Evolutionary conservation across 805 yeast genomes (phyloP), one percentile per base, ranked within the genome.

Genomic region (Zygoascus ofunaensis): DNA sequence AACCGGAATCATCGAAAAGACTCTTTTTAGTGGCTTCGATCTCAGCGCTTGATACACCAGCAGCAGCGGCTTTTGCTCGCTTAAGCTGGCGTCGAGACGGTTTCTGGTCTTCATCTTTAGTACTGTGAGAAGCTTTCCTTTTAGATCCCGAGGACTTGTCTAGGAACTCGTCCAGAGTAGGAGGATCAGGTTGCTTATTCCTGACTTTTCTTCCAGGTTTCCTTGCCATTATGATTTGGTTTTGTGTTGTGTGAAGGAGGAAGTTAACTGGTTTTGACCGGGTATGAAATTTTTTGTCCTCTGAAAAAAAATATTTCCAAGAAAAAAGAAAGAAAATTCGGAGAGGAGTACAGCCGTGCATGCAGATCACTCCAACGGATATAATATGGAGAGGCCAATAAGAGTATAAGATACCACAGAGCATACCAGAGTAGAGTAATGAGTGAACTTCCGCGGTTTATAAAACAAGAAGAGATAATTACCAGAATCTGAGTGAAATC

Each of bases 121-220:
- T 53, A 28, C 55, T 56, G 22, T 60, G 44, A 7, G 58, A 55
- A 8, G 62, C 55, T 17, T 54, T 61, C 42, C 67, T 55, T 53
- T 66, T 60, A 53, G 59, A 58, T 26, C 30, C 30, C 48, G 46
- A 46, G 37, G 53, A 55, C 51, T 62, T 62, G 22, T 60, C 61
- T 15, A 56, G 77, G 62, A 89, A 80, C 58, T 90, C 95, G 37
- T 90, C 97, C 50, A 80, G 70, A 4, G 87, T 61, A 30, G 96
- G 96, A 54, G 97, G 97, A 47, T 76, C 84, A 38, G 87, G 92
- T 69, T 90, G 97, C 72, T 86, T 90, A 58, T 86, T 82, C 66
- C 82, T 87, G 47, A 86, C 85, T 71, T 85, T 81, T 76, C 95
- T 82, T 63, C 97, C 97, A 95, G 89, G 86, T 36, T 22, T 26